phyloP scores from a whole-genome alignment of 768 basidiomycete species.

The Serpula lacrymans region DNA sequence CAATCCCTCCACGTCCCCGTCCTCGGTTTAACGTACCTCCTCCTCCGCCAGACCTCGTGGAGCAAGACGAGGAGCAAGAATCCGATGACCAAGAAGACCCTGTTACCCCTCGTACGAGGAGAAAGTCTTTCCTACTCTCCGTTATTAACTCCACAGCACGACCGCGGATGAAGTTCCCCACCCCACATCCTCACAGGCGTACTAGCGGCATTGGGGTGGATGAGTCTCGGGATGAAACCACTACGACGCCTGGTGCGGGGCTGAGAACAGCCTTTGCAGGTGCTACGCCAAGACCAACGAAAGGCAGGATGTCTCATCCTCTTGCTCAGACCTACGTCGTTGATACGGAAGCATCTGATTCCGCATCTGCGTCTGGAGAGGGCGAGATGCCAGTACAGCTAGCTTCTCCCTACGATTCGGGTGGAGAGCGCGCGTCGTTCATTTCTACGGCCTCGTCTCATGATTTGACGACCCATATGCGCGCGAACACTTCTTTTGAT shows the following conservation, averaged over 20 bases:
- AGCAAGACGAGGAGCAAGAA: constrained; percentile 29
- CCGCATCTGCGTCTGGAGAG: constrained; percentile 29
- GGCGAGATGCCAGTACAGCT: constrained; percentile 20
- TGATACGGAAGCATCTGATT: constrained; percentile 30
- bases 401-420: constrained; percentile 44
- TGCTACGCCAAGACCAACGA: constrained; percentile 59
- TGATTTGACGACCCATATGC: constrained; percentile 74
- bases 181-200: constrained; percentile 47
- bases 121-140: constrained; percentile 77
- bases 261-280: constrained; percentile 57
- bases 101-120: constrained; percentile 67
- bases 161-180: constrained; percentile 51
- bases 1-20: constrained; percentile 56
- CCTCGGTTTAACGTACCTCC: constrained; percentile 58
- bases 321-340: constrained; percentile 52
- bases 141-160: constrained; percentile 82
- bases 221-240: constrained; percentile 31
- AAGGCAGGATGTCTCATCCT: constrained; percentile 57
- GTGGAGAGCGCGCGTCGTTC: constrained; percentile 60
- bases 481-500: constrained; percentile 87
- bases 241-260: constrained; percentile 30
- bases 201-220: constrained; percentile 62
- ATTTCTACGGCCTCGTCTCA: constrained; percentile 85
- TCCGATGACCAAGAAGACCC: constrained; percentile 43
- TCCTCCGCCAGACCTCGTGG: constrained; percentile 37